These are phyloP conservation scores for Cryphonectria carpinicola DNA, from an alignment of 2,329 filamentous ascomycete genomes.

Conservation along the genomic window DNA sequence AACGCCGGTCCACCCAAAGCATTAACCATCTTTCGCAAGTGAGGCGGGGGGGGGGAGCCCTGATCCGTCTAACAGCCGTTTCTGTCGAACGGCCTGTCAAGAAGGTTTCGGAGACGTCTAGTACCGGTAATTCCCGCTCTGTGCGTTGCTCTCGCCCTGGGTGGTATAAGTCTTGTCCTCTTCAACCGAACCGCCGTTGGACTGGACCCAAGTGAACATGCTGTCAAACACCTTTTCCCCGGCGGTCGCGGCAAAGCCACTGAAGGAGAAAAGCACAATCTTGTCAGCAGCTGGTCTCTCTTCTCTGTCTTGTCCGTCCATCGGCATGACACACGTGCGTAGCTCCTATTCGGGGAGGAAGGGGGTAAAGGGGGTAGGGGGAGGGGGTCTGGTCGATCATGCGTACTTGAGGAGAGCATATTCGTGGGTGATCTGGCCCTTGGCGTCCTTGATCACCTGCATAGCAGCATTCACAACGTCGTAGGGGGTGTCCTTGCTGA, in stretches of 20 bases:
- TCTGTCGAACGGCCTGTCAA: not conserved
- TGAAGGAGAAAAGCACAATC: conserved; percentile 40
- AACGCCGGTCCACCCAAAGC: conserved; percentile 6
- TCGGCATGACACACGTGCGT: not conserved
- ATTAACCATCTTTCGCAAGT: not conserved
- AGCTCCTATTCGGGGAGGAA: not conserved
- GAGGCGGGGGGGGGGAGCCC: not conserved
- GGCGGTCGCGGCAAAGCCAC: conserved; percentile 77
- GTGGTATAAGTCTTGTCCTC: conserved; percentile 64
- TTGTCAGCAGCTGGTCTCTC: not conserved
- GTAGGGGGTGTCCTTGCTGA: conserved; percentile 69
- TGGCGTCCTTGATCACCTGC: conserved; percentile 68
- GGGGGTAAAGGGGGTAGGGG: not conserved
- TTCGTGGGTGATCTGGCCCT: conserved; percentile 78
- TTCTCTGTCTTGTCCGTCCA: not conserved
- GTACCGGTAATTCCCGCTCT: conserved; percentile 35
- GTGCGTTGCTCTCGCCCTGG: conserved; percentile 45
- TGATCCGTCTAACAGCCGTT: conserved; percentile 5
- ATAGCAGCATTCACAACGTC: conserved; percentile 72
- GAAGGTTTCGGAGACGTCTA: conserved; percentile 24
- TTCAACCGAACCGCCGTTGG: conserved; percentile 71
- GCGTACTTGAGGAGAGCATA: conserved; percentile 71
- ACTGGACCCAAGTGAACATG: conserved; percentile 63
- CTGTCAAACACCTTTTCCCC: conserved; percentile 70
- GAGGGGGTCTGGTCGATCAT: no score